Conservation (phyloP, 495 filamentous ascomycete species). For the Astrocystis sublimbata region DNA sequence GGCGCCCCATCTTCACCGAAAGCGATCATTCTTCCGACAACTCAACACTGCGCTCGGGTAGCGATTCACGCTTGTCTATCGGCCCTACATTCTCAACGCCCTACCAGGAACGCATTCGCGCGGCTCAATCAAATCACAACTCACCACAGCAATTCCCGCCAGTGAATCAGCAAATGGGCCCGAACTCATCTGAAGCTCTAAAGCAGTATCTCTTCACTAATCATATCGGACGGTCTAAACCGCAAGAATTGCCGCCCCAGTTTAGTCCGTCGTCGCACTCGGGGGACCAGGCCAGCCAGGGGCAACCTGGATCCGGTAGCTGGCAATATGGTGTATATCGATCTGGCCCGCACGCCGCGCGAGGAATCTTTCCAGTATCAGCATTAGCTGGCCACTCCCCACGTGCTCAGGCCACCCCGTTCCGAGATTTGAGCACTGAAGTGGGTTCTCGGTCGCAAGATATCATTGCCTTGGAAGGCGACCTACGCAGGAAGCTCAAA, state of each 20-base stretch:
- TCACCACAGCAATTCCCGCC: constrained; percentile 23
- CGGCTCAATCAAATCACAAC: constrained; percentile 40
- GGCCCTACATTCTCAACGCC: constrained; percentile 68
- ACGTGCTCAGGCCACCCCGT: constrained; percentile 15
- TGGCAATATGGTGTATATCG: constrained; percentile 3
- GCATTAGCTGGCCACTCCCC: constrained; percentile 25
- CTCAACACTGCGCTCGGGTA: constrained; percentile 68
- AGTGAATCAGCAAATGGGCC: constrained; percentile 9
- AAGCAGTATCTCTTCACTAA: constrained; percentile 44
- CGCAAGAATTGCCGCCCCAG: not conserved
- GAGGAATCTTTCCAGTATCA: constrained; percentile 28
- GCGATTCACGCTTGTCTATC: constrained; percentile 49
- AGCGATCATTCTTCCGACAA: constrained; percentile 53
- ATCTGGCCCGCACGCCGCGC: constrained; percentile 13
- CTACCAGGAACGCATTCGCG: constrained; percentile 65
- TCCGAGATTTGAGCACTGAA: constrained; percentile 12
- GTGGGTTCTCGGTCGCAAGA: constrained; percentile 31
- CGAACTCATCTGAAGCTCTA: constrained; percentile 34
- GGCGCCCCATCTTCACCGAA: constrained; percentile 31
- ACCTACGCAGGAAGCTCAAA: constrained; percentile 52
- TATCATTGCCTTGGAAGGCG: constrained; percentile 49
- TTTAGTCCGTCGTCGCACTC: not conserved
- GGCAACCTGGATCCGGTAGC: constrained; percentile 13
- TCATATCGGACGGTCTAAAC: constrained; percentile 5
- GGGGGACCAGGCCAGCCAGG: constrained; percentile 15